Evolutionary conservation across 768 basidiomycete species (phyloP).

Genomic region (Boletus rufocinnamomeus): DNA sequence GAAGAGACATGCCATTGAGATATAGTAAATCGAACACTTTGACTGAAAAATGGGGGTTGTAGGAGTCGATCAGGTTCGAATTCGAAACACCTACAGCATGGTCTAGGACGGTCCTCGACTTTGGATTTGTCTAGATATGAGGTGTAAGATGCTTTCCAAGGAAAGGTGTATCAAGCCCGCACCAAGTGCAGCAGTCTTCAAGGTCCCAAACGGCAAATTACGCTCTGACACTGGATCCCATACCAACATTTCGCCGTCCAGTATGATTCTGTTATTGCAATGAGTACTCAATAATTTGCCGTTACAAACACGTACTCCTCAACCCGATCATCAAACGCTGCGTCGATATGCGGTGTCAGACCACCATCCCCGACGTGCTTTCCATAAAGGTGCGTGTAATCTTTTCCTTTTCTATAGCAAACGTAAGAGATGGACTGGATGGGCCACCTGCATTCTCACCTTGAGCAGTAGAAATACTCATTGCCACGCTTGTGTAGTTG

Average conservation of each 20-base stretch:
- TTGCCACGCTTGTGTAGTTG: slow-evolving; percentile 93
- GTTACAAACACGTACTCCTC: slow-evolving; percentile 62
- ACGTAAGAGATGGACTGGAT: background rate
- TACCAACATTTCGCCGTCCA: slow-evolving; percentile 98
- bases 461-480: slow-evolving; percentile 90
- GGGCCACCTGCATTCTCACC: slow-evolving; percentile 44
- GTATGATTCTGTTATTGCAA: slow-evolving; percentile 63
- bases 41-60: slow-evolving; percentile 52
- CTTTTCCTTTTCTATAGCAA: slow-evolving; percentile 75
- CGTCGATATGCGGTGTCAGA: slow-evolving; percentile 82
- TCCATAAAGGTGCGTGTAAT: slow-evolving; percentile 91
- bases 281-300: slow-evolving; percentile 8
- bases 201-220: slow-evolving; percentile 87
- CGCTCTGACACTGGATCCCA: slow-evolving; percentile 92
- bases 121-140: slow-evolving; percentile 61
- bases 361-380: slow-evolving; percentile 80
- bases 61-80: background rate
- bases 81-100: slow-evolving; percentile 70
- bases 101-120: slow-evolving; percentile 73
- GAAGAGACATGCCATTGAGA: slow-evolving; percentile 78
- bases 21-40: slow-evolving; percentile 95
- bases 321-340: slow-evolving; percentile 72
- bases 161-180: slow-evolving; percentile 12
- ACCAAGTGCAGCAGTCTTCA: slow-evolving; percentile 93
- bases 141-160: background rate